Base-by-base conservation (phyloP, 768 basidiomycete genomes). In the Neoboletus brunneissimus region DNA sequence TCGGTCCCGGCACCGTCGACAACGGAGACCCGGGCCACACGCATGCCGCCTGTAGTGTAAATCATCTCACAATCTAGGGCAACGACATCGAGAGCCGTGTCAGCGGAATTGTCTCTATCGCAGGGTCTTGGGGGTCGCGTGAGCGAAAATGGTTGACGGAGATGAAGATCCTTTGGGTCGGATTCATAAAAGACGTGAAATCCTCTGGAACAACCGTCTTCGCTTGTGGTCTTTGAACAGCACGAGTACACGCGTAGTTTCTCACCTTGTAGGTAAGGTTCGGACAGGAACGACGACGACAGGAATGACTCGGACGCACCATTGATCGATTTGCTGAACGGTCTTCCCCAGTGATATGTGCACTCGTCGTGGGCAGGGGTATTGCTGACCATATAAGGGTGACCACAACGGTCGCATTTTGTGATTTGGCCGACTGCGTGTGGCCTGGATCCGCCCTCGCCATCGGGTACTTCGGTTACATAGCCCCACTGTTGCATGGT, bases 21-120 rank as follows among this genome's bases (percentile, higher is more conserved):
- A 8, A 96, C 83, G 0, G 95, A 97, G 2, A 97, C 86, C 4
- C 97, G 83, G 3, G 94, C 96, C 4, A 97, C 84, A 22, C 88
- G 86, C 81, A 93, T 84, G 0, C 97, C 97, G 5, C 89, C 91
- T 0, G 95, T 98, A 0, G 93, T 90, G 74, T 95, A 94, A 10
- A 98, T 79, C 91, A 98, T 94, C 73, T 99, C 97, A 67, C 97
- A 98, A 70, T 99, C 97, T 48, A 98, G 76, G 0, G 92, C 92
- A 6, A 87, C 90, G 5, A 98, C 82, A 54, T 94, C 90, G 44
- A 92, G 73, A 1, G 81, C 76, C 2, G 75, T 70, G 50, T 75
- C 74, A 1, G 64, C 44, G 51, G 51, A 10, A 16, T 34, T 23
- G 22, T 54, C 43, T 10, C n/a, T 53, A 29, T 53, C 49, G 46